Conservation (phyloP, 163 green algal species). For the Scenedesmus sp. region DNA sequence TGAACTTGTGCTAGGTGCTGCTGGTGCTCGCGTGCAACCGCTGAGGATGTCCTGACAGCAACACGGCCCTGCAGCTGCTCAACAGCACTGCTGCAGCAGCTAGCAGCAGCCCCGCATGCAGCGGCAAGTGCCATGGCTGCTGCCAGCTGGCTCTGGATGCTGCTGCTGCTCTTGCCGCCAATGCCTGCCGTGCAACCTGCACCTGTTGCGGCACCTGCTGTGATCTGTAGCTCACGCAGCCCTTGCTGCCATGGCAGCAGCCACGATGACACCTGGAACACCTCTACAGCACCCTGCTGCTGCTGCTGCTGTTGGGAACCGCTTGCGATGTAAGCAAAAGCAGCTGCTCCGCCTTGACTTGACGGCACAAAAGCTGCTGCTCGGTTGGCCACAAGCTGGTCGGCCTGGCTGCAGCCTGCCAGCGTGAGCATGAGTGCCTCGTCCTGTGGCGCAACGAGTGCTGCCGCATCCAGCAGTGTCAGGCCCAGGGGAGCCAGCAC, state of each 20-base stretch:
- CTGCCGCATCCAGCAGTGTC: slow-evolving; percentile 26
- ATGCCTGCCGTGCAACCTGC: neutral
- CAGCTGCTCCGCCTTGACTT: neutral
- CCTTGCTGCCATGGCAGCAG: slow-evolving; percentile 1
- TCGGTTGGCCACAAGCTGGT: neutral
- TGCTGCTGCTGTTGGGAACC: neutral
- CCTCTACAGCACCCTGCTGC: neutral
- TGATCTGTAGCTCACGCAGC: neutral
- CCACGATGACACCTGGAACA: slow-evolving; percentile 8
- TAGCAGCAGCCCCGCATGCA: slow-evolving; percentile 23
- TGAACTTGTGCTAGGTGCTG: slow-evolving; percentile 1
- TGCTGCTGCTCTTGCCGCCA: neutral
- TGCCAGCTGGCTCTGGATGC: neutral
- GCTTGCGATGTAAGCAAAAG: neutral
- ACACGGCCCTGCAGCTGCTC: neutral
- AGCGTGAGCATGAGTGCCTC: neutral
- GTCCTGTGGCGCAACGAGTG: neutral
- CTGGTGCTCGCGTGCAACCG: neutral
- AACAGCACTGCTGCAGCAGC: neutral
- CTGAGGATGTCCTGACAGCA: slow-evolving; percentile 5
- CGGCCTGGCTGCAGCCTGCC: neutral
- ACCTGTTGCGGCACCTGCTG: neutral
- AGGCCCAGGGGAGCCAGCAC: slow-evolving; percentile 8
- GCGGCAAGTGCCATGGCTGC: slow-evolving; percentile 2
- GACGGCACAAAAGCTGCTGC: neutral